Conservation (phyloP, 2,329 filamentous ascomycete genomes). For the Pestalotiopsis sp. region DNA sequence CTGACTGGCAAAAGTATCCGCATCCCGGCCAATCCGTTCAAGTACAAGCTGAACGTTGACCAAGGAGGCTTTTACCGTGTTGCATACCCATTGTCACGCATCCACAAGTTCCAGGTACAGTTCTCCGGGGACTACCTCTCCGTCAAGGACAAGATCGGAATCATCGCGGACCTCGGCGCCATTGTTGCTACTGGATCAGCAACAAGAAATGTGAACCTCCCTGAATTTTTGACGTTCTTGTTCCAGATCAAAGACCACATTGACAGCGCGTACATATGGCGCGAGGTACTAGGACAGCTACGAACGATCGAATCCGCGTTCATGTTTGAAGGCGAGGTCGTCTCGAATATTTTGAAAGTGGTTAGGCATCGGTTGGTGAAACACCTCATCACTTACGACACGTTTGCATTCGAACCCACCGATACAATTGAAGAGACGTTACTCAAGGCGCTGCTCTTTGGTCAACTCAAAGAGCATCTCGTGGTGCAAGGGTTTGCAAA, state of each 20-base stretch:
- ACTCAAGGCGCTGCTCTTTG: constrained; percentile 3
- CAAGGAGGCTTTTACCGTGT: constrained; percentile 12
- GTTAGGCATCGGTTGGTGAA: neutral
- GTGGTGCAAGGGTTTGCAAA: neutral
- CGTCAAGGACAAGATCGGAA: constrained; percentile 9
- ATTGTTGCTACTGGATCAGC: neutral
- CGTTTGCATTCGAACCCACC: neutral
- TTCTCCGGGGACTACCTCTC: constrained; percentile 8
- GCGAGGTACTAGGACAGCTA: constrained; percentile 10
- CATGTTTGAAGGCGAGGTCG: constrained; percentile 5
- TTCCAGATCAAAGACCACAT: constrained; percentile 2
- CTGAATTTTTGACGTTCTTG: constrained; percentile 12
- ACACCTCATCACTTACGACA: neutral
- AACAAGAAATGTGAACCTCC: neutral
- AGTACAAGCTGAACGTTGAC: constrained; percentile 13
- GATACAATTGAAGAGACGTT: constrained; percentile 2
- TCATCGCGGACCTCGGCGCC: constrained; percentile 12
- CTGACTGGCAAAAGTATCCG: neutral
- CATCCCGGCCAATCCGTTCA: constrained; percentile 5
- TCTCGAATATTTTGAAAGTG: neutral
- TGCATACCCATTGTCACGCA: constrained; percentile 8
- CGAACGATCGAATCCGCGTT: neutral
- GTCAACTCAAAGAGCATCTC: constrained; percentile 9
- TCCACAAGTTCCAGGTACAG: constrained; percentile 11
- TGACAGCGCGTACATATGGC: constrained; percentile 2